Evolutionary conservation across 2,329 filamentous ascomycete species (phyloP).

Genomic region (Alternaria novae-zelandiae): DNA sequence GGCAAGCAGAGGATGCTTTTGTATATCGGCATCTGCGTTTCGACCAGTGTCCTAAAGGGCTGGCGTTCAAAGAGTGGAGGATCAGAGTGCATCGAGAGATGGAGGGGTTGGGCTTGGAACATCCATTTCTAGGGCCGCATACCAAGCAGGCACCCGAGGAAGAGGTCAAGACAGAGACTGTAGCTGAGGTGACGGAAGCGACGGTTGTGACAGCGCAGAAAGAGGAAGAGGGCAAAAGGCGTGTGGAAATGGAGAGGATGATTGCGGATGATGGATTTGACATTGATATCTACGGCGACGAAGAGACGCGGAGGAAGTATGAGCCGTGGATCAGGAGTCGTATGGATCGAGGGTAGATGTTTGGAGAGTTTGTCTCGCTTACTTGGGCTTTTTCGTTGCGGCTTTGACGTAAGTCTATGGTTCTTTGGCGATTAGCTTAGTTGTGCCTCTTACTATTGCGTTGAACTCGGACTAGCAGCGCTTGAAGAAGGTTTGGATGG

Average conservation of each 20-base stretch:
- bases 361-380: not conserved
- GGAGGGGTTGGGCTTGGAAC: not conserved
- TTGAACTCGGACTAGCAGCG: too few relatives aligned
- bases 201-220: not conserved
- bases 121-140: not conserved
- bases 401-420: not conserved
- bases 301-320: constrained; percentile 6
- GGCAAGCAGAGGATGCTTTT: not conserved
- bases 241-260: not conserved
- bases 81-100: not conserved
- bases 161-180: not conserved
- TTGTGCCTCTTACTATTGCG: not conserved
- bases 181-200: not conserved
- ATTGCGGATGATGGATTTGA: constrained; percentile 2
- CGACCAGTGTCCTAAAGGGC: not conserved
- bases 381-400: not conserved
- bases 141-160: not conserved
- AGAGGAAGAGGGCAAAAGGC: not conserved
- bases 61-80: not conserved
- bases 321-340: constrained; percentile 3
- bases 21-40: not conserved
- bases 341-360: not conserved
- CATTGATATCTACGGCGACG: constrained; percentile 7
- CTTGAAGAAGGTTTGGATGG: not conserved
- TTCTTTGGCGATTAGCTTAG: not conserved